A percentile compares a stretch with the other conserved stretches of the same genome.
Evolutionary conservation across 2,329 filamentous ascomycete species (phyloP).

Genomic region (Sporothrix pallida): DNA sequence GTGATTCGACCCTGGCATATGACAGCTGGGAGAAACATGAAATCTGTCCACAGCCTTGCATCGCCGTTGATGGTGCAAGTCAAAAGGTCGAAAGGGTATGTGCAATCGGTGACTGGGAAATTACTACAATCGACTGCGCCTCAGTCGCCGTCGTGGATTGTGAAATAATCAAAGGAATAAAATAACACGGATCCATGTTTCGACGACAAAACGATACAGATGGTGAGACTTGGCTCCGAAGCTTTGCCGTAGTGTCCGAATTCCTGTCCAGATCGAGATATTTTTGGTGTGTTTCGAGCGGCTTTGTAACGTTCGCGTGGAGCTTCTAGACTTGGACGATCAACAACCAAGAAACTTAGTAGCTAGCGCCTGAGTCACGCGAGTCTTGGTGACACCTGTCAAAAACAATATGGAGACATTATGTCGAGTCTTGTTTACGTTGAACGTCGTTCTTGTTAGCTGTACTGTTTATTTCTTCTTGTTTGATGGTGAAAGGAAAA

Average conservation of each 20-base stretch:
- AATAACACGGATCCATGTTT: neutral
- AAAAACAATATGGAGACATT: neutral
- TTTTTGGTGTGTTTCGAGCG: neutral
- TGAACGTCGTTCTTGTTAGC: neutral
- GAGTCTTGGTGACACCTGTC: neutral
- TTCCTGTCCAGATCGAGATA: neutral
- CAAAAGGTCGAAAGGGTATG: neutral
- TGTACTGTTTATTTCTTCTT: too few species aligned
- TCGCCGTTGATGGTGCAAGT: neutral
- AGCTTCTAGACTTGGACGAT: neutral
- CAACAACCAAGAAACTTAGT: neutral
- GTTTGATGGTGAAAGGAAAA: neutral
- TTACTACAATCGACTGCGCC: conserved; percentile 10
- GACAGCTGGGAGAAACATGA: neutral
- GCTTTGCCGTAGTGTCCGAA: conserved; percentile 8
- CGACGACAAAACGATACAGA: neutral
- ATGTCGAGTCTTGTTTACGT: neutral
- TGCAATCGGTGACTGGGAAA: neutral
- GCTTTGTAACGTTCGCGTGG: neutral
- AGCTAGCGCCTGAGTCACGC: conserved; percentile 16
- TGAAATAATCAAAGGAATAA: neutral
- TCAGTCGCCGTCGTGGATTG: neutral
- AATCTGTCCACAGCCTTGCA: conserved; percentile 13
- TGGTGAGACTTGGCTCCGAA: neutral
- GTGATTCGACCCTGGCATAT: neutral